phyloP scores from a whole-genome alignment of 2,329 filamentous ascomycete species.

The Nothophoma quercina region DNA sequence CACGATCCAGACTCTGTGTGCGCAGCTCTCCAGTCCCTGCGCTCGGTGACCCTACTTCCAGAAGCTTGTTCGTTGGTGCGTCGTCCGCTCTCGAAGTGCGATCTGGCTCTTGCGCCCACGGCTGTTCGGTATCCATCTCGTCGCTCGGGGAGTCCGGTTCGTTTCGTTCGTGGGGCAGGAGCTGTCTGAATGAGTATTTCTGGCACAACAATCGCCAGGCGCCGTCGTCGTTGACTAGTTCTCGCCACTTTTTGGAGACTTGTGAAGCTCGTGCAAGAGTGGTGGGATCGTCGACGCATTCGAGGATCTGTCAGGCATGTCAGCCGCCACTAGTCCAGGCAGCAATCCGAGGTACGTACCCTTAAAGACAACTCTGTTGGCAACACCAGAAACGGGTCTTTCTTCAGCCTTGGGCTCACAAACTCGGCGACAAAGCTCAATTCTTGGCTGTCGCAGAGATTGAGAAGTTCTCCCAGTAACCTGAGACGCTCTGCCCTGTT shows the following conservation, averaged over 20 bases:
- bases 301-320: conserved; percentile 73
- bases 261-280: conserved; percentile 92
- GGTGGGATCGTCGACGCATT: conserved; percentile 96
- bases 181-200: conserved; percentile 83
- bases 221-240: conserved; percentile 93
- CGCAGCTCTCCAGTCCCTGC: conserved; percentile 57
- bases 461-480: conserved; percentile 85
- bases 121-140: conserved; percentile 36
- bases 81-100: conserved; percentile 41
- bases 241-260: conserved; percentile 93
- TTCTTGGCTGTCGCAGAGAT: conserved; percentile 93
- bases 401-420: conserved; percentile 91
- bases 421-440: conserved; percentile 96
- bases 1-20: conserved; percentile 66
- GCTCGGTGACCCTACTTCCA: conserved; percentile 49
- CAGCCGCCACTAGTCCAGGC: conserved; percentile 20
- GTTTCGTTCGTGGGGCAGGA: conserved; percentile 56
- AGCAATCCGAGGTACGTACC: conserved; percentile 59
- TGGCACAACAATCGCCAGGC: conserved; percentile 98
- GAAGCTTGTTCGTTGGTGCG: conserved; percentile 31
- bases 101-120: conserved; percentile 37
- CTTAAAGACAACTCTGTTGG: conserved; percentile 92
- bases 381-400: conserved; percentile 91
- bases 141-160: conserved; percentile 37
- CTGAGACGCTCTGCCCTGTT: conserved; percentile 78